Evolutionary conservation across 306 rosid genomes (phyloP).

Genomic region (Ceratonia siliqua): DNA sequence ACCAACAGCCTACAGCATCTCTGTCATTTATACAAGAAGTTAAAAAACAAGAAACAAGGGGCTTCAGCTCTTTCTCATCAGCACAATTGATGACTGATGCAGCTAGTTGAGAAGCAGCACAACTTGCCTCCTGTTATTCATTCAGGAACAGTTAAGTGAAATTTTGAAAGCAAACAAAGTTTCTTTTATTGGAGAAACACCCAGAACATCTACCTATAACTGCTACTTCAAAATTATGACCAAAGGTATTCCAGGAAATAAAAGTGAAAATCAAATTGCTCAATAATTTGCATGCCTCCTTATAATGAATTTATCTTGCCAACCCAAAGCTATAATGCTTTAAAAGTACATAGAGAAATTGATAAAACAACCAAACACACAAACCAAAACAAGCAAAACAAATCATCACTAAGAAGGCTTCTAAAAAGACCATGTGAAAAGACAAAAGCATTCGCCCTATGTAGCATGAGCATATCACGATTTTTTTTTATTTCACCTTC

Average conservation of each 20-base stretch:
- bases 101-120: conserved; percentile 79
- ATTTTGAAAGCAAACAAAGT: conserved; percentile 6
- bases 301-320: neutral
- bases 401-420: neutral
- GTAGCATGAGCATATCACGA: neutral
- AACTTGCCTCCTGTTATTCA: conserved; percentile 56
- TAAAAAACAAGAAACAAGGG: conserved; percentile 67
- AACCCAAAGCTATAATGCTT: neutral
- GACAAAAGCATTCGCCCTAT: neutral
- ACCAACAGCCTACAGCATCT: conserved; percentile 63
- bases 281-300: conserved; percentile 1
- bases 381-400: neutral
- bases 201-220: neutral
- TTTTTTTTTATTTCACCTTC: too few species aligned
- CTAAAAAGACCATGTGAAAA: neutral
- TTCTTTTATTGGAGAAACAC: conserved; percentile 1
- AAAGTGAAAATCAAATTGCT: conserved; percentile 2
- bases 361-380: neutral
- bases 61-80: conserved; percentile 68
- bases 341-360: neutral
- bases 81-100: conserved; percentile 62
- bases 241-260: conserved; percentile 10
- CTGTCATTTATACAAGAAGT: conserved; percentile 72
- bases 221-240: conserved; percentile 18
- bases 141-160: conserved; percentile 23